Percentiles rank a stretch among this genome's conserved stretches.
phyloP scores from a whole-genome alignment of 2,329 filamentous ascomycete species.

The Xylariales sp. region DNA sequence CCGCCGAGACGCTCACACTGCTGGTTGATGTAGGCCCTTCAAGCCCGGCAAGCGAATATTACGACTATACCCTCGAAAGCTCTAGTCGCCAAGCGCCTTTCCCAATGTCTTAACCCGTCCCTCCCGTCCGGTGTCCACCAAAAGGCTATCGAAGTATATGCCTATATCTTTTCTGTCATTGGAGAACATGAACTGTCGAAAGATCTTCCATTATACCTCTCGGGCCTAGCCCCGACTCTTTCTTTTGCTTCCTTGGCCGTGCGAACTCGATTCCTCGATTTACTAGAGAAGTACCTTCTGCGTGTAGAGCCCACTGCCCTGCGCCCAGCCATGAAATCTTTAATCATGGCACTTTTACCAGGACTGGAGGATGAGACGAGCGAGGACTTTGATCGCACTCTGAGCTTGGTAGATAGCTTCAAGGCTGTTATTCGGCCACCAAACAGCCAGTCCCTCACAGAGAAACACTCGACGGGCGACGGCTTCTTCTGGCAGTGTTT shows the following conservation, averaged over 20 bases:
- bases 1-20: constrained; percentile 42
- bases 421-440: constrained; percentile 73
- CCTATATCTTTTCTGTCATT: constrained; percentile 87
- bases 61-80: constrained; percentile 83
- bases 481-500: constrained; percentile 99
- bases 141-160: constrained; percentile 94
- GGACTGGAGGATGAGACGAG: constrained; percentile 96
- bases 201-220: constrained; percentile 88
- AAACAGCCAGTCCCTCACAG: constrained; percentile 62
- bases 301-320: constrained; percentile 76
- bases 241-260: constrained; percentile 96
- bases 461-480: constrained; percentile 71
- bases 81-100: constrained; percentile 86
- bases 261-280: constrained; percentile 83
- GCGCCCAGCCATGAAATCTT: constrained; percentile 87
- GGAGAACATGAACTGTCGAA: constrained; percentile 81
- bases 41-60: constrained; percentile 81
- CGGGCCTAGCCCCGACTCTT: constrained; percentile 87
- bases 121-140: constrained; percentile 97
- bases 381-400: constrained; percentile 92
- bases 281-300: constrained; percentile 85
- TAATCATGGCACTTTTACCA: constrained; percentile 88
- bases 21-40: constrained; percentile 74
- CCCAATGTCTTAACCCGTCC: constrained; percentile 93
- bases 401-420: constrained; percentile 81